Percentiles rank a stretch among this genome's conserved stretches.
Evolutionary conservation across 306 rosid species (phyloP).

Genomic region (Luffa aegyptiaca): DNA sequence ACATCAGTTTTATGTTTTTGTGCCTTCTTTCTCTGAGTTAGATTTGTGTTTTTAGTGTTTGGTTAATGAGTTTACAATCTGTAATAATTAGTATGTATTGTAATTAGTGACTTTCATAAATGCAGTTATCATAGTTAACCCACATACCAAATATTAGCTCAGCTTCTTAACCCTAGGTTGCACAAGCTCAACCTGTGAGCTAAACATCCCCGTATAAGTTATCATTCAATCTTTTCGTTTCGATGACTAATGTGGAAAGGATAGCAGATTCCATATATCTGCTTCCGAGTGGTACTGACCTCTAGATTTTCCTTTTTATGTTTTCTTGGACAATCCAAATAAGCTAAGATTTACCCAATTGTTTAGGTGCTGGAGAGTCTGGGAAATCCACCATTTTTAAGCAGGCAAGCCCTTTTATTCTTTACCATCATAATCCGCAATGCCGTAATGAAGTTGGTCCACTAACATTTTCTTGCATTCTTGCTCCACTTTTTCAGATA

Average conservation of each 20-base stretch:
- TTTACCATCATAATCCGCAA: not conserved
- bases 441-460: not conserved
- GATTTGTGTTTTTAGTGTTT: not conserved
- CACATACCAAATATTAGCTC: not conserved
- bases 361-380: conserved; percentile 84
- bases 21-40: not conserved
- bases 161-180: not conserved
- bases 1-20: not conserved
- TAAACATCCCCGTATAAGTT: not conserved
- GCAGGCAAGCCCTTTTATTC: conserved; percentile 48
- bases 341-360: conserved; percentile 8
- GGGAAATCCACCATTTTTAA: conserved; percentile 95
- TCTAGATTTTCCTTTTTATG: not conserved
- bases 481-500: conserved; percentile 42
- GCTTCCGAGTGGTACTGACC: not conserved
- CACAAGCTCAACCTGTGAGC: not conserved
- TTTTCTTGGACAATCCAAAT: not conserved
- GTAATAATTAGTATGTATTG: not conserved
- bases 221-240: not conserved
- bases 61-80: not conserved
- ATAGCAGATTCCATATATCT: not conserved
- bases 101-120: not conserved
- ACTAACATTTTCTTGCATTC: not conserved
- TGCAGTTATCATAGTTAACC: not conserved
- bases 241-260: not conserved